Conservation (phyloP, 2,329 filamentous ascomycete species). For the Calonectria hongkongensis region DNA sequence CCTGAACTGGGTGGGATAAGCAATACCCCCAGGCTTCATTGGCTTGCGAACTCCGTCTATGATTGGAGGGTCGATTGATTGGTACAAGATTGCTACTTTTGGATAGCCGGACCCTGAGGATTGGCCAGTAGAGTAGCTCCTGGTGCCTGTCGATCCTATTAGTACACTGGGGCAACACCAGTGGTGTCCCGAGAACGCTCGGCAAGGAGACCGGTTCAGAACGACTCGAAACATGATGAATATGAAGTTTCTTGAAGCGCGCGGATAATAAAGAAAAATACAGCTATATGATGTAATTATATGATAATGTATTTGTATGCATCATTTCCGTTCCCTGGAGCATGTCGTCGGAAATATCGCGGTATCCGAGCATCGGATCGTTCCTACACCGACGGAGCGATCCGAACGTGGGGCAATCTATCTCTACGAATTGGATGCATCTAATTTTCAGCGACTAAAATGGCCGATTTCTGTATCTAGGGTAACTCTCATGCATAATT, state of each 20-base stretch:
- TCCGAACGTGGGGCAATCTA: not conserved
- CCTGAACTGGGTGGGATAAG: not conserved
- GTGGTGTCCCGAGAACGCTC: not conserved
- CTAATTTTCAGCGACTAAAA: too few relatives aligned
- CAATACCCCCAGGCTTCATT: slow-evolving; percentile 64
- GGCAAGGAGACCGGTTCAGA: not conserved
- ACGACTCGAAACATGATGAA: not conserved
- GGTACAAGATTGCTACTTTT: slow-evolving; percentile 66
- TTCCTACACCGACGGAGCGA: slow-evolving; percentile 1
- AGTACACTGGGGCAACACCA: not conserved
- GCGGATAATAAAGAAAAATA: not conserved
- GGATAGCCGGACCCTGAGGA: not conserved
- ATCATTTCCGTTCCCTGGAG: not conserved
- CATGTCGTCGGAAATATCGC: not conserved
- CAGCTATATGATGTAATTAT: too few relatives aligned
- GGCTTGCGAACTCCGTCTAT: slow-evolving; percentile 69
- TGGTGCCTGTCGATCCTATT: not conserved
- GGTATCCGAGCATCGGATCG: not conserved
- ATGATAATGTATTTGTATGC: not conserved
- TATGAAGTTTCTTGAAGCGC: not conserved
- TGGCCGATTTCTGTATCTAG: too few relatives aligned
- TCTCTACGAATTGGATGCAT: not conserved
- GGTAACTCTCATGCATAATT: too few relatives aligned
- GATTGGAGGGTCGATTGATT: slow-evolving; percentile 67
- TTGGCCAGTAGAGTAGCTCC: not conserved